phyloP scores from a whole-genome alignment of 2,329 filamentous ascomycete genomes.

The Aspergillus persii region DNA sequence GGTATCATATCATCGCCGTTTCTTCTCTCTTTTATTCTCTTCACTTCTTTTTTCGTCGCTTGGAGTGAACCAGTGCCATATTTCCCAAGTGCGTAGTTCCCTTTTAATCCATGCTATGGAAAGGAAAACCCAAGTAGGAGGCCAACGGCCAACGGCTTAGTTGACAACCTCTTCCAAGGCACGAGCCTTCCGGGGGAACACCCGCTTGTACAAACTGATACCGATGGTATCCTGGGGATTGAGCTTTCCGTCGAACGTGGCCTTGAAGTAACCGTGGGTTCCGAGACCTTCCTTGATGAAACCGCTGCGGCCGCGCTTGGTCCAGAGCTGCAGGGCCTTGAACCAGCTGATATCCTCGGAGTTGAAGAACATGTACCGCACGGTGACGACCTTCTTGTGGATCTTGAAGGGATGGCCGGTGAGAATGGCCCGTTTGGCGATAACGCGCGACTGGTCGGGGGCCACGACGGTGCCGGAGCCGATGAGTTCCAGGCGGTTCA shows the following conservation, averaged over 20 bases:
- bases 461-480: constrained; percentile 85
- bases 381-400: constrained; percentile 94
- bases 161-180: constrained; percentile 40
- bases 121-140: too few species aligned
- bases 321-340: constrained; percentile 94
- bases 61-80: too few species aligned
- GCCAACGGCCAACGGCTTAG: neutral
- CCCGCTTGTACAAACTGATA: constrained; percentile 82
- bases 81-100: too few species aligned
- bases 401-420: constrained; percentile 98
- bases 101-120: too few species aligned
- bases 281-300: constrained; percentile 93
- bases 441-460: constrained; percentile 69
- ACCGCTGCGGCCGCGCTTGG: constrained; percentile 79
- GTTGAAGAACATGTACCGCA: constrained; percentile 99
- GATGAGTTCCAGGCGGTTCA: constrained; percentile 65
- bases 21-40: neutral
- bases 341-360: constrained; percentile 95
- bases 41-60: too few species aligned
- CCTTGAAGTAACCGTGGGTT: constrained; percentile 99
- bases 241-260: constrained; percentile 92
- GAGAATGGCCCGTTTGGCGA: constrained; percentile 90
- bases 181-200: constrained; percentile 71
- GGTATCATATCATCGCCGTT: constrained; percentile 29
- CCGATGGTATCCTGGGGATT: constrained; percentile 94